These are phyloP conservation scores for Solanum microdontum DNA, from an alignment of 257 asterid species.

Conservation along the genomic window DNA sequence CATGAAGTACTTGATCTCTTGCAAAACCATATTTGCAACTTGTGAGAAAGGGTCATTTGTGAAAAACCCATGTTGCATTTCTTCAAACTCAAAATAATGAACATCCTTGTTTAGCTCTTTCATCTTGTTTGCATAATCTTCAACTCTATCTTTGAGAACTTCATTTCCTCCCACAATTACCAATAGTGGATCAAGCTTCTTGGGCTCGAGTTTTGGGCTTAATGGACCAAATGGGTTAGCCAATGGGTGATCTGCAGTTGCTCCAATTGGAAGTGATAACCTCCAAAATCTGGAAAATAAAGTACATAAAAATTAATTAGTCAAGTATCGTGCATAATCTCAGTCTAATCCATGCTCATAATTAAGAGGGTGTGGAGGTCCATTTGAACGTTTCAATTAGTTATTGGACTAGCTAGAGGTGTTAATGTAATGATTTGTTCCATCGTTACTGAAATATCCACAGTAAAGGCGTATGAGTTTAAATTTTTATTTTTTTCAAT, in stretches of 20 bases:
- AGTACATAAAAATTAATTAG: neutral
- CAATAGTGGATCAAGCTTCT: slow-evolving; percentile 39
- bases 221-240: slow-evolving; percentile 69
- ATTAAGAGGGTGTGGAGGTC: too few relatives aligned
- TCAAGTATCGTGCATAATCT: neutral
- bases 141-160: slow-evolving; percentile 50
- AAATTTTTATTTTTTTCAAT: neutral
- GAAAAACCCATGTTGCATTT: slow-evolving; percentile 54
- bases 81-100: slow-evolving; percentile 22
- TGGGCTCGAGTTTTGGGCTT: slow-evolving; percentile 31
- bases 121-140: slow-evolving; percentile 31
- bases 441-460: too few relatives aligned
- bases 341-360: neutral
- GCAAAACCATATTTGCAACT: slow-evolving; percentile 21
- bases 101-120: slow-evolving; percentile 32
- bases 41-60: slow-evolving; percentile 39
- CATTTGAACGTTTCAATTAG: neutral
- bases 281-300: slow-evolving; percentile 51
- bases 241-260: slow-evolving; percentile 36
- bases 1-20: slow-evolving; percentile 25
- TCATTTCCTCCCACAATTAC: slow-evolving; percentile 52
- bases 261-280: slow-evolving; percentile 47
- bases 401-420: neutral
- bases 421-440: neutral
- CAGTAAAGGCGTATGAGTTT: neutral